Percentiles rank a stretch among this genome's conserved stretches.
These are phyloP conservation scores for Cercospora zeina DNA, from an alignment of 2,329 filamentous ascomycete genomes.

Conservation along the genomic window DNA sequence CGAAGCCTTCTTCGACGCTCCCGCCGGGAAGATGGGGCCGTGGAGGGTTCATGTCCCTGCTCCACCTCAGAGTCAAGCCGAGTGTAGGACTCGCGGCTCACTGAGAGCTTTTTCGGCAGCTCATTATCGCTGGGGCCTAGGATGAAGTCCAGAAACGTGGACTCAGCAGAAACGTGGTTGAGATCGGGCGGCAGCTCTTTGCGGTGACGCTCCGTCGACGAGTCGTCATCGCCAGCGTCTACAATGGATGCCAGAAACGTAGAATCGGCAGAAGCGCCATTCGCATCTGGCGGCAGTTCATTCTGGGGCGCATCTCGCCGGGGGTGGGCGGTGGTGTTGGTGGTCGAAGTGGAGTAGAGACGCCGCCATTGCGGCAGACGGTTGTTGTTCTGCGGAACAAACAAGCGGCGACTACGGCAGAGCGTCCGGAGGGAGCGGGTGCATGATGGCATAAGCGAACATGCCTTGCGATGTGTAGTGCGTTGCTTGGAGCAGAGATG, in stretches of 20 bases:
- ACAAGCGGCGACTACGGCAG: slow-evolving; percentile 21
- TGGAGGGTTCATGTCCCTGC: neutral
- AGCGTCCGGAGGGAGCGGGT: slow-evolving; percentile 27
- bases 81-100: neutral
- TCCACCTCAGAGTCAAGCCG: neutral
- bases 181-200: neutral
- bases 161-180: slow-evolving; percentile 10
- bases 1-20: neutral
- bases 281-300: neutral
- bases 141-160: slow-evolving; percentile 16
- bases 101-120: neutral
- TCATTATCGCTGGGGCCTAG: slow-evolving; percentile 6
- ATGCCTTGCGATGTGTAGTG: slow-evolving; percentile 26
- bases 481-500: slow-evolving; percentile 5
- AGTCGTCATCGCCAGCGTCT: too few species aligned
- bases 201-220: too few species aligned
- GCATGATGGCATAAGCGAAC: slow-evolving; percentile 44
- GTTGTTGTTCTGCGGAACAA: neutral
- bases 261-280: too few species aligned
- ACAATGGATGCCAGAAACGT: too few species aligned
- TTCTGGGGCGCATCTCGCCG: slow-evolving; percentile 6
- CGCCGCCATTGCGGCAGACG: slow-evolving; percentile 7
- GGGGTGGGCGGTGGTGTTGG: neutral
- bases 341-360: neutral
- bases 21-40: neutral